Percentiles rank a stretch among this genome's conserved stretches.
Evolutionary conservation across 2,329 filamentous ascomycete genomes (phyloP).

Genomic region (Neofusicoccum cordaticola): DNA sequence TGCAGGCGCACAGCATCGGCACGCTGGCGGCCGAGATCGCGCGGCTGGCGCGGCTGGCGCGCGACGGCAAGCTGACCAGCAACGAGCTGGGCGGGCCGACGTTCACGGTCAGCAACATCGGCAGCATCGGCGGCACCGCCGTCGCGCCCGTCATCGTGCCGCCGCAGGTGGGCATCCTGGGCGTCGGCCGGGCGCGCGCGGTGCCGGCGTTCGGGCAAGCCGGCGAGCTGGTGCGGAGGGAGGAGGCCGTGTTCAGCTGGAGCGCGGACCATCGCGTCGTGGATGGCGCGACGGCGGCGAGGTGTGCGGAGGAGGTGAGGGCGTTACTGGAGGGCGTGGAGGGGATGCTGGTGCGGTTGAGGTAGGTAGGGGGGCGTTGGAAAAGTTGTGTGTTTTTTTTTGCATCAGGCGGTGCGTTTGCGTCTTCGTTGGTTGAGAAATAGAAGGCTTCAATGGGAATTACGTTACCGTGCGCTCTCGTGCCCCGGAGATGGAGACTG

Average conservation of each 20-base stretch:
- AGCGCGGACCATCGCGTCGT: conserved; percentile 92
- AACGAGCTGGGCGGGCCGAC: conserved; percentile 81
- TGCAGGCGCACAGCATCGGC: conserved; percentile 71
- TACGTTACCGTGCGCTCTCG: too few species aligned
- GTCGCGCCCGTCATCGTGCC: conserved; percentile 88
- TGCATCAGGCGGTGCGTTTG: background rate
- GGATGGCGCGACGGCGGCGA: conserved; percentile 90
- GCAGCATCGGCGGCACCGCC: conserved; percentile 89
- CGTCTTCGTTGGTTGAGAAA: background rate
- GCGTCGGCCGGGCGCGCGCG: conserved; percentile 75
- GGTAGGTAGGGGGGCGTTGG: conserved; percentile 43
- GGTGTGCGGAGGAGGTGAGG: conserved; percentile 79
- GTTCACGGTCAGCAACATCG: conserved; percentile 95
- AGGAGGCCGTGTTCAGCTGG: conserved; percentile 92
- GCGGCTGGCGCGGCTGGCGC: conserved; percentile 70
- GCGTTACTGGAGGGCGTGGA: conserved; percentile 80
- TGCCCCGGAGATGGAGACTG: too few species aligned
- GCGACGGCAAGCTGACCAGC: conserved; percentile 69
- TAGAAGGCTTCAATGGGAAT: too few species aligned
- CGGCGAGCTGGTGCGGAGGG: conserved; percentile 64
- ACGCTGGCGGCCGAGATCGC: conserved; percentile 74
- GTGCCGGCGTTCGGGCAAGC: conserved; percentile 71
- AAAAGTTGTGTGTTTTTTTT: too few species aligned
- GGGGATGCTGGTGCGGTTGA: conserved; percentile 78
- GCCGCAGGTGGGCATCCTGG: conserved; percentile 86